A percentile compares a stretch with the other conserved stretches of the same genome.
Conservation (phyloP, 2,329 filamentous ascomycete genomes). For the Dactylellina drechsleri region DNA sequence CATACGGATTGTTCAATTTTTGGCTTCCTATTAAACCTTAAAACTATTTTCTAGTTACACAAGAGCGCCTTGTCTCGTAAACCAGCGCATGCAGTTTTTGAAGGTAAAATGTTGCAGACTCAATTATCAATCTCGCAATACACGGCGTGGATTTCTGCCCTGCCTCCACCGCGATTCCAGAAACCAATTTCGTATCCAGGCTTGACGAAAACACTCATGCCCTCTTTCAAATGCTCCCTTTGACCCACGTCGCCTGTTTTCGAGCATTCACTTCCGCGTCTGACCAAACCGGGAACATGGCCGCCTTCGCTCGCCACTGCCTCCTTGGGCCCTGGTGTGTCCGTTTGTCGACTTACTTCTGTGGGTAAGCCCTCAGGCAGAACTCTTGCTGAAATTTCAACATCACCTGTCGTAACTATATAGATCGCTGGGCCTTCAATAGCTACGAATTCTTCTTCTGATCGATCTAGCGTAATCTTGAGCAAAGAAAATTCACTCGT, state of each 20-base stretch:
- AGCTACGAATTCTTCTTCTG: slow-evolving; percentile 34
- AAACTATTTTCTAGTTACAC: too few species aligned
- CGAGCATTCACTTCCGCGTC: slow-evolving; percentile 38
- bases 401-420: slow-evolving; percentile 29
- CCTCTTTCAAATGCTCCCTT: slow-evolving; percentile 31
- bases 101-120: neutral
- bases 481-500: slow-evolving; percentile 29
- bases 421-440: slow-evolving; percentile 39
- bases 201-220: slow-evolving; percentile 40
- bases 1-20: too few species aligned
- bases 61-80: too few species aligned
- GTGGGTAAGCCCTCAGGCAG: slow-evolving; percentile 4
- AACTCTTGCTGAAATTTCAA: slow-evolving; percentile 28
- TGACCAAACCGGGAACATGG: slow-evolving; percentile 20
- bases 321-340: slow-evolving; percentile 27
- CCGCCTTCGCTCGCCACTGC: slow-evolving; percentile 38
- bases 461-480: slow-evolving; percentile 19
- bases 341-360: neutral
- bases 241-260: slow-evolving; percentile 37
- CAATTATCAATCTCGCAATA: slow-evolving; percentile 28
- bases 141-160: slow-evolving; percentile 26
- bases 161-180: slow-evolving; percentile 31
- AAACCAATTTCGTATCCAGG: slow-evolving; percentile 39
- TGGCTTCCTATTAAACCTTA: too few species aligned
- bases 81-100: too few species aligned